These are phyloP conservation scores for Nannochloropsis salina DNA, from an alignment of 108 stramenopile genomes.

Conservation along the genomic window DNA sequence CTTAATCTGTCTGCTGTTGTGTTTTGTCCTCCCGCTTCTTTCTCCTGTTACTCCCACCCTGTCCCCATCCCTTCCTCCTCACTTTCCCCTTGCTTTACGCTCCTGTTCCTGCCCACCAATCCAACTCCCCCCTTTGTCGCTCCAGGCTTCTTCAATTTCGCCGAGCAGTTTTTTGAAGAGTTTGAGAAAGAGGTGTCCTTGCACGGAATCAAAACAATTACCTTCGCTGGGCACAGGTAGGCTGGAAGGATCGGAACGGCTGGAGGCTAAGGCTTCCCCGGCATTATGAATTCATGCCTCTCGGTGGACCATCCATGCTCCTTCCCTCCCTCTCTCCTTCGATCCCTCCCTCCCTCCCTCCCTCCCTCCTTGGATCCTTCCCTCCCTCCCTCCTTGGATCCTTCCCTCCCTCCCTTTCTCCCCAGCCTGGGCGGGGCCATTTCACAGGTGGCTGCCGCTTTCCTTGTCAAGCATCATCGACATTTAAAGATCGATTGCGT, in stretches of 20 bases:
- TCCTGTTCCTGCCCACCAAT: background rate
- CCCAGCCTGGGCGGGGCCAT: constrained; percentile 19
- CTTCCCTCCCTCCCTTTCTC: background rate
- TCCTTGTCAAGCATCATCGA: background rate
- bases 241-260: background rate
- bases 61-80: background rate
- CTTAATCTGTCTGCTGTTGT: no score
- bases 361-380: background rate
- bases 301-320: no score
- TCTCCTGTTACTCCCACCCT: no score
- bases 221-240: background rate
- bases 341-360: background rate
- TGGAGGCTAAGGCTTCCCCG: no score
- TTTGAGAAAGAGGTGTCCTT: background rate
- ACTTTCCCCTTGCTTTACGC: background rate
- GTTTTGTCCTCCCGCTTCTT: no score
- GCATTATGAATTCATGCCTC: no score
- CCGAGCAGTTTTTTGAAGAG: background rate
- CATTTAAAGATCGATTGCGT: background rate
- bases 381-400: background rate
- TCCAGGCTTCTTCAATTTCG: background rate
- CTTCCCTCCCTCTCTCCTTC: no score
- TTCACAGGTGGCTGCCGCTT: constrained; percentile 12
- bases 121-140: background rate
- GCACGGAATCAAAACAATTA: background rate